phyloP scores from a whole-genome alignment of 2,329 filamentous ascomycete genomes.

The Phialocephala sp. region DNA sequence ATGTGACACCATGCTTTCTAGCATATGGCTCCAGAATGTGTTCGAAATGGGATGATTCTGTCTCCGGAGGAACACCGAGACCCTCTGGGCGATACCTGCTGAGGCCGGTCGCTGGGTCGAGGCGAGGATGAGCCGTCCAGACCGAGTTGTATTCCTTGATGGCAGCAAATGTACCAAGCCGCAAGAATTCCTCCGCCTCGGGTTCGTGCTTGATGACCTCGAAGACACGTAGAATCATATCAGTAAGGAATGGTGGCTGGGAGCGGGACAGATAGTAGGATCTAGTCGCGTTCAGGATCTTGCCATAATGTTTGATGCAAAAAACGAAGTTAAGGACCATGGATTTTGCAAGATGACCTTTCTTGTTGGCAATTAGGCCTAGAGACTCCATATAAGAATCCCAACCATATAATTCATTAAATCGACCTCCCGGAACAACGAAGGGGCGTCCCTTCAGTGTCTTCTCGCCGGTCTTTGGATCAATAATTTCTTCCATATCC shows the following conservation, averaged over 20 bases:
- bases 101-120: constrained; percentile 55
- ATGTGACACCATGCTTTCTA: constrained; percentile 73
- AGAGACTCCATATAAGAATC: constrained; percentile 99
- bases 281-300: constrained; percentile 95
- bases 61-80: constrained; percentile 60
- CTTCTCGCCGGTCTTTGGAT: constrained; percentile 71
- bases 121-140: constrained; percentile 48
- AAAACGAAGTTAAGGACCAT: constrained; percentile 99
- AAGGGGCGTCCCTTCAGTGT: constrained; percentile 85
- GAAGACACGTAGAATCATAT: constrained; percentile 94
- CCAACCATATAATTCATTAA: constrained; percentile 99
- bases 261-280: constrained; percentile 95
- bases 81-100: constrained; percentile 59
- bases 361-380: constrained; percentile 84
- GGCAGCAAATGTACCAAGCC: constrained; percentile 80
- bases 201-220: constrained; percentile 77
- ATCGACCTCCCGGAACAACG: constrained; percentile 94
- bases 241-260: constrained; percentile 94
- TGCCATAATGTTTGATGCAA: constrained; percentile 97
- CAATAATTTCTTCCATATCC: constrained; percentile 78
- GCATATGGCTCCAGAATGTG: constrained; percentile 47
- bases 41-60: constrained; percentile 59
- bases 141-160: constrained; percentile 72
- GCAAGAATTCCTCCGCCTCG: constrained; percentile 80
- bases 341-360: constrained; percentile 84